Percentiles rank a stretch among this genome's conserved stretches.
phyloP scores from a whole-genome alignment of 106 monocot genomes.

The Platanthera zijinensis region DNA sequence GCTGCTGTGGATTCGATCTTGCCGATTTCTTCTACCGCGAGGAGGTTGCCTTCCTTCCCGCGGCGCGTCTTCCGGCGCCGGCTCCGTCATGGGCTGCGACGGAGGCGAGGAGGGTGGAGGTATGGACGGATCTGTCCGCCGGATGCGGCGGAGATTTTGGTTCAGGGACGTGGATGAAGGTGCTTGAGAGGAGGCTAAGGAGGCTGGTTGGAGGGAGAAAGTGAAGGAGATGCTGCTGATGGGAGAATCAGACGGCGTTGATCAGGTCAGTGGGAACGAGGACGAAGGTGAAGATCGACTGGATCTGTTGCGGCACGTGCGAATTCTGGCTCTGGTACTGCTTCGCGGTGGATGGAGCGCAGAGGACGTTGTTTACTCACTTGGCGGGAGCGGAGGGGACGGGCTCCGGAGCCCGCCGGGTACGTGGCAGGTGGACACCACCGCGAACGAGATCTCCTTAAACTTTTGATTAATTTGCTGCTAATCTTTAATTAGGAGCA shows the following conservation, averaged over 20 bases:
- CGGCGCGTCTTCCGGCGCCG: neutral
- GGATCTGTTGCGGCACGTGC: slow-evolving; percentile 28
- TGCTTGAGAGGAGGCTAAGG: slow-evolving; percentile 20
- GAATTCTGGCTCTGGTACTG: slow-evolving; percentile 24
- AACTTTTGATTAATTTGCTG: slow-evolving; percentile 3
- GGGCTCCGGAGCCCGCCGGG: neutral
- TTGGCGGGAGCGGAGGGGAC: slow-evolving; percentile 13
- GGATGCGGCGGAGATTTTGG: slow-evolving; percentile 15
- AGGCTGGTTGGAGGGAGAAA: slow-evolving; percentile 50
- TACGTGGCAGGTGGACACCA: slow-evolving; percentile 14
- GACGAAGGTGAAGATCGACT: slow-evolving; percentile 13
- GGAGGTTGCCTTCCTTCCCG: neutral
- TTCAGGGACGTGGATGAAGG: slow-evolving; percentile 14
- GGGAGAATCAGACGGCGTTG: slow-evolving; percentile 8
- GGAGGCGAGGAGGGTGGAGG: slow-evolving; percentile 2
- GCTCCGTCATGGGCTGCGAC: neutral
- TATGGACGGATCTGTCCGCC: neutral
- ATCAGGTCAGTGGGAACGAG: neutral
- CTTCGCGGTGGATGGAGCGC: slow-evolving; percentile 48
- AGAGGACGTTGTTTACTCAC: slow-evolving; percentile 40
- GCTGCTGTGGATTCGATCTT: slow-evolving; percentile 3
- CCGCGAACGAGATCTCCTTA: slow-evolving; percentile 4
- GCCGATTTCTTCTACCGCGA: neutral
- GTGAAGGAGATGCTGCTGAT: slow-evolving; percentile 37
- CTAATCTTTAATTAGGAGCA: neutral